Base-by-base conservation (phyloP, 805 yeast genomes). In the Tetrapisispora fleetii region DNA sequence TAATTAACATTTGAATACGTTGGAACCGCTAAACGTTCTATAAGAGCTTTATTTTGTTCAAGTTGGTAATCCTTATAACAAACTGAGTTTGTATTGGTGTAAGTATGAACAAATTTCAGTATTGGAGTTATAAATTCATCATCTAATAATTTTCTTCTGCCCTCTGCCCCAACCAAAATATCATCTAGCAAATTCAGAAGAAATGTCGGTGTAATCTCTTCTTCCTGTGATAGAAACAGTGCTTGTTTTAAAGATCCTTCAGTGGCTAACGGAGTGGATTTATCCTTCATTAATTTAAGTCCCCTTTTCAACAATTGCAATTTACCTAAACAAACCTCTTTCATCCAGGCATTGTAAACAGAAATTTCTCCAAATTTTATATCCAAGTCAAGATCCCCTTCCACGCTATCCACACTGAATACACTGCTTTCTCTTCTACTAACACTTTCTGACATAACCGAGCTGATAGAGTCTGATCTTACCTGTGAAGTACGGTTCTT, bases 211-310 rank as follows among this genome's bases (percentile, higher is more conserved):
- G 41, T 43, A 13, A 43, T 43, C 4, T 24, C 37, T 30, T 41
- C 44, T 13, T 30, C 28, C 32, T 32, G 14, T 17, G 30, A 10
- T 4, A 37, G 17, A 18, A 43, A 43, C 19, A 43, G 27, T 27
- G 27, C 36, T 24, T 36, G 10, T 11, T 28, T 17, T 18, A 27
- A 24, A 5, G 27, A 13, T 4, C 16, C 7, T 4, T 11, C 16
- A 9, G 39, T 33, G 13, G 14, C 22, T 17, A 43, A 35, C 7
- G 46, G 41, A 2, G 16, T 28, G 2, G 38, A 13, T 19, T 43
- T 37, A 18, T 43, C 46, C 16, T 43, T 43, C 46, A 43, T 24
- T n/a, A 27, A 4, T 37, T 43, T 43, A 40, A 36, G 27, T 11
- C 36, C 33, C 27, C 40, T 43, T 37, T 43, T 37, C 18, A 43